Base-by-base conservation (phyloP, 1,139 yeast species). In the Scheffersomyces quercinus region DNA sequence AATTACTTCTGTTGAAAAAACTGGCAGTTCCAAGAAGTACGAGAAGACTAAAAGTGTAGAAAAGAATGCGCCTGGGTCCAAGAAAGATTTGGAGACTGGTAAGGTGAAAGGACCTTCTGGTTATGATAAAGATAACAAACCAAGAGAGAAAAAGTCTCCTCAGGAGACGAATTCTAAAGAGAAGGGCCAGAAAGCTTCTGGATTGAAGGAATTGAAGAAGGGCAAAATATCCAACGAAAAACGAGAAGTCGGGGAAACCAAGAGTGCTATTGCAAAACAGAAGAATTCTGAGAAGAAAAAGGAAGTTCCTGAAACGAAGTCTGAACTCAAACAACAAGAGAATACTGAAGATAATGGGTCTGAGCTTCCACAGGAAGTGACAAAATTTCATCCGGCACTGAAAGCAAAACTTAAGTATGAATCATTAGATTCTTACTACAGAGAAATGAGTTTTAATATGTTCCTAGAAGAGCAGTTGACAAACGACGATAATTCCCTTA, bases 391-490 rank as follows among this genome's bases (percentile, higher is more conserved):
- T 15, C 70, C 74, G 5, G 55, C 74, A 0, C 38, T 56, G 3
- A 55, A 55, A 32, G 79, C 83, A 5, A 70, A 69, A 45, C 62
- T 82, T 32, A 62, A 70, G 1, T 83, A 79, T 52, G 77, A 77
- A 12, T 64, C 74, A 28, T 54, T 83, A 52, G 64, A 68, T 5
- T 68, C 73, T n/a, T 84, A 85, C 55, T 79, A 74, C 54, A 66
- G 75, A 50, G 83, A 81, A 52, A 77, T 83, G 68, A 75, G 85
- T 47, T 77, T 76, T 59, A 82, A 82, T 44, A 62, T 84, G 44
- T 82, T 81, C 48, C 65, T 81, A 40, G 91, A 85, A 58, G 88
- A 83, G 52, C 71, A 73, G 30, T 69, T 80, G 35, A 70, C 82
- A 38, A 65, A 73, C 2, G 71, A 77, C 34, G 54, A 59, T 34